Percentiles rank a stretch among this genome's conserved stretches.
Conservation (phyloP, 805 yeast genomes). For the Cyberlindnera sargentensis region DNA sequence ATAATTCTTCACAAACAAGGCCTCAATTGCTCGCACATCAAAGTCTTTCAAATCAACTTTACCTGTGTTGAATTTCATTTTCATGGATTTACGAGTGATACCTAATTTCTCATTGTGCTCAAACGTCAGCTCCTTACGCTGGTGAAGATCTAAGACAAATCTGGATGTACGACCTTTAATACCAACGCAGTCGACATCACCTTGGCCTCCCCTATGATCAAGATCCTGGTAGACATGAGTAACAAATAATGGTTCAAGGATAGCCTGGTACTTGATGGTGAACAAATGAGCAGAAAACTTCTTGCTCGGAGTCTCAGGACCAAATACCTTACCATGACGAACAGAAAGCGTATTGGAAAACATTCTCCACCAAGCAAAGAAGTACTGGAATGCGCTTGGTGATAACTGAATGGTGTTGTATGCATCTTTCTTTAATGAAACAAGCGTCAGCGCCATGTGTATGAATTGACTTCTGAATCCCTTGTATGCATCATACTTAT, state of each 20-base stretch:
- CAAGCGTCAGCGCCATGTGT: constrained; percentile 58
- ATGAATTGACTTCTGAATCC: constrained; percentile 79
- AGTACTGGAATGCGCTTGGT: constrained; percentile 60
- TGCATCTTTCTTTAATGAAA: constrained; percentile 33
- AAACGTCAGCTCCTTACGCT: constrained; percentile 41
- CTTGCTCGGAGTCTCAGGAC: constrained; percentile 42
- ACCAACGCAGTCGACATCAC: constrained; percentile 50
- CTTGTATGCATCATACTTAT: constrained; percentile 67
- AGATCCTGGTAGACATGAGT: constrained; percentile 63
- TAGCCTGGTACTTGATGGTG: constrained; percentile 75
- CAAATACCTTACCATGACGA: constrained; percentile 67
- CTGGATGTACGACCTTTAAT: constrained; percentile 52
- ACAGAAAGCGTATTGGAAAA: constrained; percentile 81
- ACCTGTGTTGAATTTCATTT: constrained; percentile 60
- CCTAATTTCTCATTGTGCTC: constrained; percentile 41
- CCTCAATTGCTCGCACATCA: constrained; percentile 54
- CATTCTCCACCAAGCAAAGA: constrained; percentile 80
- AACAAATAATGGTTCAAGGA: constrained; percentile 63
- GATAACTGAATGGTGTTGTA: constrained; percentile 74
- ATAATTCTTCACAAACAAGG: constrained; percentile 31
- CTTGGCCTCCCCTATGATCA: constrained; percentile 33
- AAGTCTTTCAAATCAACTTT: constrained; percentile 47
- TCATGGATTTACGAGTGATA: constrained; percentile 39
- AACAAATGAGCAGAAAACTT: constrained; percentile 71
- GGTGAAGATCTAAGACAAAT: constrained; percentile 62